These are phyloP conservation scores for Staphylotrichum tortipilum DNA, from an alignment of 495 filamentous ascomycete genomes.

Conservation along the genomic window DNA sequence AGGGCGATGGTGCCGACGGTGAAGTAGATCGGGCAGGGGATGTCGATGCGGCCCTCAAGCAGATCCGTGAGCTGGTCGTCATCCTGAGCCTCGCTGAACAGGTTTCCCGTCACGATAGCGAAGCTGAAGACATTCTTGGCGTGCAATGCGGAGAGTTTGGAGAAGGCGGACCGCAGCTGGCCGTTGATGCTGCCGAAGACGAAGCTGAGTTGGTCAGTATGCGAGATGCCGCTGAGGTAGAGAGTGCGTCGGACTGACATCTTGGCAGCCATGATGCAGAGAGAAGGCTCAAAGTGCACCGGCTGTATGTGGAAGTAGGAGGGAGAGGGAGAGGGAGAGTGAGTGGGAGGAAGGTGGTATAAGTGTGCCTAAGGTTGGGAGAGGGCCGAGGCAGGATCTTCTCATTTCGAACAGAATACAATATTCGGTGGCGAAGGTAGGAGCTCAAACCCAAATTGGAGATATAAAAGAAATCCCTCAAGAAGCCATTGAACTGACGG, in stretches of 20 bases:
- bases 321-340: background rate
- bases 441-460: background rate
- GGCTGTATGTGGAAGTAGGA: background rate
- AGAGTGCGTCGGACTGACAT: slow-evolving; percentile 20
- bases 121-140: slow-evolving; percentile 78
- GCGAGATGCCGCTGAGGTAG: slow-evolving; percentile 3
- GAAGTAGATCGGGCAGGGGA: slow-evolving; percentile 83
- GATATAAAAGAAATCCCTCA: background rate
- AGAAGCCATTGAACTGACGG: background rate
- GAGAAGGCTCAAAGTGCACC: background rate
- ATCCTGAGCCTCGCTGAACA: slow-evolving; percentile 56
- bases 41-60: slow-evolving; percentile 56
- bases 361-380: no score
- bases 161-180: slow-evolving; percentile 60
- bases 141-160: slow-evolving; percentile 69
- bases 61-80: slow-evolving; percentile 54
- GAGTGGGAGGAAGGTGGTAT: background rate
- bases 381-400: no score
- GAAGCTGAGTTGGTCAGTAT: slow-evolving; percentile 50
- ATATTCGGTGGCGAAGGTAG: no score
- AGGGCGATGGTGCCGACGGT: slow-evolving; percentile 60
- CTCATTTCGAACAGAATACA: no score
- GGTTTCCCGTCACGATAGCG: slow-evolving; percentile 72
- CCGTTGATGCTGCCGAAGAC: slow-evolving; percentile 75
- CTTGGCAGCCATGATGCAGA: slow-evolving; percentile 22